These are phyloP conservation scores for Suhomyces kilbournensis DNA, from an alignment of 805 yeast species.

Conservation along the genomic window DNA sequence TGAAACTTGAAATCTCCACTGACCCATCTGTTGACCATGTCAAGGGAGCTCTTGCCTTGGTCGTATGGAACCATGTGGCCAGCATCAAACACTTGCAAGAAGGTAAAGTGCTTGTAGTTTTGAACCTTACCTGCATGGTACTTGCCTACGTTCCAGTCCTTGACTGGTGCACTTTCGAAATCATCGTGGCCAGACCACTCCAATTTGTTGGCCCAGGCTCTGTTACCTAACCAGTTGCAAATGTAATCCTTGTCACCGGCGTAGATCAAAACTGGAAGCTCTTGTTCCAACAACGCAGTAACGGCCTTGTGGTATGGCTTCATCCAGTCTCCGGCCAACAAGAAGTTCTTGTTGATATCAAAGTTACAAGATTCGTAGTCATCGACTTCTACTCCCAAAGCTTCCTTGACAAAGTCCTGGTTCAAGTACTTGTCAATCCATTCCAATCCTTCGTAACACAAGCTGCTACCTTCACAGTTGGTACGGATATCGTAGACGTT, in stretches of 20 bases:
- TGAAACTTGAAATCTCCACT: conserved; percentile 38
- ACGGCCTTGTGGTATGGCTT: conserved; percentile 68
- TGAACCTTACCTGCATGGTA: conserved; percentile 64
- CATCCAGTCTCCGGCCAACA: conserved; percentile 89
- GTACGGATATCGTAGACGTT: conserved; percentile 88
- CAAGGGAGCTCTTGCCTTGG: conserved; percentile 75
- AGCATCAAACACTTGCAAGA: conserved; percentile 80
- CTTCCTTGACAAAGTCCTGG: conserved; percentile 67
- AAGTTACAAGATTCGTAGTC: conserved; percentile 72
- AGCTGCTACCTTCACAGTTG: conserved; percentile 62
- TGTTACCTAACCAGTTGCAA: conserved; percentile 91
- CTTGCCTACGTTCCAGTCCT: conserved; percentile 42
- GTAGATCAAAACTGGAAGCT: conserved; percentile 76
- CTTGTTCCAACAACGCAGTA: conserved; percentile 60
- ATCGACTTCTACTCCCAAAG: conserved; percentile 89
- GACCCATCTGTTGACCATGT: conserved; percentile 85
- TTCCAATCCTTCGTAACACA: conserved; percentile 79
- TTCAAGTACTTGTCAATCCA: conserved; percentile 80
- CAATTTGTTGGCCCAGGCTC: conserved; percentile 72
- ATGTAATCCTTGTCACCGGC: conserved; percentile 96
- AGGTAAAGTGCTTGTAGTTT: conserved; percentile 69
- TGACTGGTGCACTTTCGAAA: conserved; percentile 42
- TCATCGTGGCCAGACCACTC: conserved; percentile 59
- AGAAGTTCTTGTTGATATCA: conserved; percentile 74
- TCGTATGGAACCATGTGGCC: conserved; percentile 97